Percentiles rank a stretch among this genome's conserved stretches.
These are phyloP conservation scores for Coprinopsis cinerea DNA, from an alignment of 768 basidiomycete genomes.

Conservation along the genomic window DNA sequence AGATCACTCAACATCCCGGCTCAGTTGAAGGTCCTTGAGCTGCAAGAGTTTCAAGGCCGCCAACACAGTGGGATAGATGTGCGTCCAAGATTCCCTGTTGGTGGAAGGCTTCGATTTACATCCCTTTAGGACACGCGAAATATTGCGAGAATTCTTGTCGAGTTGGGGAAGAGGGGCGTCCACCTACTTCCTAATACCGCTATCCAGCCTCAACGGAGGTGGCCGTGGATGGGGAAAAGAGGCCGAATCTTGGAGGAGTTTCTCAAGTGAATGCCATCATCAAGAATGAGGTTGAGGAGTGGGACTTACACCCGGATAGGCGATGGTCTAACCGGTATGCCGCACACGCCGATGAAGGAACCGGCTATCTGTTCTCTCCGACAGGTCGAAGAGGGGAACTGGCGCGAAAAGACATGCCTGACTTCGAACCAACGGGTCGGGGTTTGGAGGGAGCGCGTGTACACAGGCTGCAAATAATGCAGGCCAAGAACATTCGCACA, in stretches of 20 bases:
- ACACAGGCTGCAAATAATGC: no score
- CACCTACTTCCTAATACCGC: conserved; percentile 66
- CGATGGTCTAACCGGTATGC: no score
- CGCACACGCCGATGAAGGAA: no score
- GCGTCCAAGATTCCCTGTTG: neutral
- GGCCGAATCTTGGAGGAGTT: conserved; percentile 58
- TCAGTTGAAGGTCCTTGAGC: conserved; percentile 68
- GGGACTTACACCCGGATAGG: neutral
- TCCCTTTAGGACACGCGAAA: conserved; percentile 78
- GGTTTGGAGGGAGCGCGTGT: no score
- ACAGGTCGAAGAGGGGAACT: neutral
- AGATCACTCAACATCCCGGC: conserved; percentile 58
- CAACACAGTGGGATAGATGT: conserved; percentile 60
- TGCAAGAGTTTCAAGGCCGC: conserved; percentile 76
- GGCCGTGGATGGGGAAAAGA: conserved; percentile 82
- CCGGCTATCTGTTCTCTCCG: neutral
- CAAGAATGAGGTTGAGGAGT: neutral
- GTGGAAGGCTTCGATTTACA: conserved; percentile 17
- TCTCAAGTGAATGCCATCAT: conserved; percentile 16
- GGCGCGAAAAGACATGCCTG: no score
- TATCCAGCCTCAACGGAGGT: conserved; percentile 61
- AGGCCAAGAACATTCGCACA: no score
- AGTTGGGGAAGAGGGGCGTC: conserved; percentile 67
- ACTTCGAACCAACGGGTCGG: no score
- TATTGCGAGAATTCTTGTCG: conserved; percentile 72